Base-by-base conservation (phyloP, 306 rosid genomes). In the Casuarina glauca region DNA sequence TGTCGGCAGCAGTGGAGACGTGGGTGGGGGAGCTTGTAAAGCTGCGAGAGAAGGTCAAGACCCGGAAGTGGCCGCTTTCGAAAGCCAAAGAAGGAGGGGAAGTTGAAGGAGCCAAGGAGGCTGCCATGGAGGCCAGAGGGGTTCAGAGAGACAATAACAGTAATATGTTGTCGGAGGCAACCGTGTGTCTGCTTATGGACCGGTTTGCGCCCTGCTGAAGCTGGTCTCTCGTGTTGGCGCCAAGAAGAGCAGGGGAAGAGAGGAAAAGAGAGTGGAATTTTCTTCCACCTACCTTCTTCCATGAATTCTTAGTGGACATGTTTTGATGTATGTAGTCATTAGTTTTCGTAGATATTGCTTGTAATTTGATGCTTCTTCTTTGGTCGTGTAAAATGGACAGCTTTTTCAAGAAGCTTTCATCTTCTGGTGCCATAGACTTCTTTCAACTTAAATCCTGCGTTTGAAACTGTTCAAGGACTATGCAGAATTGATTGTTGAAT, bases 161-260 rank as follows among this genome's bases (percentile, higher is more conserved):
- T 76, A 17, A 78, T 57, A 69, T 82, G 36, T 78, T 94, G 86
- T 94, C 97, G 6, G 98, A 95, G 60, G 82, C 88, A 42, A 88
- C 91, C 0, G 79, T 92, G 3, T 91, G 81, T 82, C 67, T 95
- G 97, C 89, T 92, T 52, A 90, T 92, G 92, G 97, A 95, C 80
- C 92, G 97, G 1, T 92, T 95, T 72, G 92, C 89, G 13, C 97
- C 97, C 57, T 87, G 89, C 84, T 95, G 87, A 89, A 26, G 76
- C 0, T 19, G 10, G 70, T 3, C 35, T 6, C 4, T 8, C 7
- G 9, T 13, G 46, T 17, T 32, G 50, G 3, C 20, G 5, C 32
- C 9, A 6, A 16, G 38, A 3, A 10, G 49, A 67, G 51, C 8
- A 41, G 17, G 41, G 46, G 70, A 48, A 66, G n/a, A 42, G 69